phyloP scores from a whole-genome alignment of 345 rosid species.

The Murraya koenigii region DNA sequence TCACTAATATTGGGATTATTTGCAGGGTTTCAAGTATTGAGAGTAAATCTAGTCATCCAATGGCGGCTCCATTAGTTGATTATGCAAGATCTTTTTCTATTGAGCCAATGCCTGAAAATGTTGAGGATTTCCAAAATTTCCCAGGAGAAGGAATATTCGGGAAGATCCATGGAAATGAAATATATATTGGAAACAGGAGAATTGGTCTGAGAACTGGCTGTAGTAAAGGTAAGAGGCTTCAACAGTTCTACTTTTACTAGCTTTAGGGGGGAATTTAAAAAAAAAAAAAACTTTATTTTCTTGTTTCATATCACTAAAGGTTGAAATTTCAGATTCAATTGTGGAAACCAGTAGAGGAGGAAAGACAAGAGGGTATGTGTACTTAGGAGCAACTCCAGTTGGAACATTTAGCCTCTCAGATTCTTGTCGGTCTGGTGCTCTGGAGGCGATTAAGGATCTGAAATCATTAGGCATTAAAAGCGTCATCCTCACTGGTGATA shows the following conservation, averaged over 20 bases:
- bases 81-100: conserved; percentile 53
- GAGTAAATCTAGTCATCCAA: conserved; percentile 91
- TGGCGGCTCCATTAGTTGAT: conserved; percentile 71
- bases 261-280: neutral
- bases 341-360: conserved; percentile 37
- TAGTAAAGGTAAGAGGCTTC: conserved; percentile 40
- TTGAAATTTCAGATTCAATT: conserved; percentile 31
- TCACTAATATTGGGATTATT: conserved; percentile 2
- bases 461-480: conserved; percentile 55
- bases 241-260: too few species aligned
- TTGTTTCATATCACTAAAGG: neutral
- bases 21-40: conserved; percentile 90
- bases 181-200: conserved; percentile 71
- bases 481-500: conserved; percentile 88
- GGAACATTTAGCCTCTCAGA: conserved; percentile 76
- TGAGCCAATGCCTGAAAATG: conserved; percentile 69
- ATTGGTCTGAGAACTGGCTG: conserved; percentile 62
- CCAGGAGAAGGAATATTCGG: conserved; percentile 94
- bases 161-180: conserved; percentile 56
- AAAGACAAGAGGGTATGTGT: conserved; percentile 62
- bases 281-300: neutral
- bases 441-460: conserved; percentile 58
- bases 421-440: conserved; percentile 70
- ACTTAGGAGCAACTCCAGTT: conserved; percentile 29
- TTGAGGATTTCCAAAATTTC: conserved; percentile 58